Evolutionary conservation across 75 land plant genomes (phyloP).

Genomic region (Ceratopteris richardii): DNA sequence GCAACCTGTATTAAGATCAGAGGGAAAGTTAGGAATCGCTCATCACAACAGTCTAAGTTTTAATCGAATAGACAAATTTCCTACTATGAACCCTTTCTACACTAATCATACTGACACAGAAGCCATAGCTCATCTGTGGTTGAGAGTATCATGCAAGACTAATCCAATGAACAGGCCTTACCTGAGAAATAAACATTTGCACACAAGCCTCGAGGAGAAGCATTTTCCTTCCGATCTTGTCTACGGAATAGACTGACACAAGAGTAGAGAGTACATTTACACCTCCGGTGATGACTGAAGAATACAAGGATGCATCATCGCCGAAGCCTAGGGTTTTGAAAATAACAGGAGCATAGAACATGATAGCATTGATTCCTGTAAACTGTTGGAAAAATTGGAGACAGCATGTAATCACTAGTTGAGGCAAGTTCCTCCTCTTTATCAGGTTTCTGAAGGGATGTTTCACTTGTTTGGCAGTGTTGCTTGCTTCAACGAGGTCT

Average conservation of each 20-base stretch:
- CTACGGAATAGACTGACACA: slow-evolving; percentile 39
- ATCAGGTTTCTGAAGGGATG: slow-evolving; percentile 50
- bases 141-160: too few species aligned
- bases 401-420: slow-evolving; percentile 28
- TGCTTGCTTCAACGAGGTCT: slow-evolving; percentile 34
- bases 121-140: too few species aligned
- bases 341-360: slow-evolving; percentile 82
- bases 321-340: slow-evolving; percentile 53
- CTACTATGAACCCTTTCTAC: too few species aligned
- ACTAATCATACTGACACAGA: too few species aligned
- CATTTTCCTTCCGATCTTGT: slow-evolving; percentile 28
- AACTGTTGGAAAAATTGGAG: slow-evolving; percentile 68
- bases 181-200: slow-evolving; percentile 37
- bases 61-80: too few species aligned
- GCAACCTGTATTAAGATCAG: not conserved
- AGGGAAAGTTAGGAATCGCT: too few species aligned
- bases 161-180: too few species aligned
- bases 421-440: slow-evolving; percentile 32
- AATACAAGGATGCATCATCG: slow-evolving; percentile 32
- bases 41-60: too few species aligned
- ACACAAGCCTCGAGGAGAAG: slow-evolving; percentile 37
- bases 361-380: slow-evolving; percentile 86
- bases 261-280: slow-evolving; percentile 40
- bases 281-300: slow-evolving; percentile 39
- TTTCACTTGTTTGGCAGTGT: slow-evolving; percentile 42